Conservation (phyloP, 164 flowering plant species). For the Chimonanthus salicifolius region DNA sequence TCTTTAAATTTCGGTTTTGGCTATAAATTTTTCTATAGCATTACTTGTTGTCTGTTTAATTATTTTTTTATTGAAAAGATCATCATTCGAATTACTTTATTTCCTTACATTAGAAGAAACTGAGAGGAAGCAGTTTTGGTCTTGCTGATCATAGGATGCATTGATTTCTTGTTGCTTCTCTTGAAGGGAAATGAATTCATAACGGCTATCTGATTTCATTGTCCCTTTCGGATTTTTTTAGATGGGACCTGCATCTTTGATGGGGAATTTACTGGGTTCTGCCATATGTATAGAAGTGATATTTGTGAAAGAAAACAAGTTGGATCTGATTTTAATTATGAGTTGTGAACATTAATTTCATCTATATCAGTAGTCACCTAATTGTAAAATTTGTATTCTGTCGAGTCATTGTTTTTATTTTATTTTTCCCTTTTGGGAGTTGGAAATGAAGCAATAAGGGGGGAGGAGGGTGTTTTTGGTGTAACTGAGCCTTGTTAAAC, state of each 20-base stretch:
- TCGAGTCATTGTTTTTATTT: too few relatives aligned
- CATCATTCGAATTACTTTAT: too few relatives aligned
- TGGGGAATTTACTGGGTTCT: not conserved
- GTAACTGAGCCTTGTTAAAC: too few relatives aligned
- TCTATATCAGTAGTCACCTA: too few relatives aligned
- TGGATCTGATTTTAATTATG: too few relatives aligned
- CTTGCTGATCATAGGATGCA: not conserved
- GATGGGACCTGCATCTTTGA: not conserved
- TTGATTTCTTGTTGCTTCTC: not conserved
- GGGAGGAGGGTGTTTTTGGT: too few relatives aligned
- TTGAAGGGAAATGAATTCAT: not conserved
- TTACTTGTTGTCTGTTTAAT: not conserved
- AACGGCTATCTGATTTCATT: not conserved
- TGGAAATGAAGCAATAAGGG: not conserved
- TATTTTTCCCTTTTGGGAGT: not conserved
- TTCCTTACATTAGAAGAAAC: too few relatives aligned
- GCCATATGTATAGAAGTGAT: too few relatives aligned
- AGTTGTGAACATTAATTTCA: too few relatives aligned
- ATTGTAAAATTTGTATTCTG: too few relatives aligned
- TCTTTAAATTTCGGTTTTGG: not conserved
- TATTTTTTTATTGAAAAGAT: not conserved
- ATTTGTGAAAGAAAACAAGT: too few relatives aligned
- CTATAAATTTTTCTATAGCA: not conserved
- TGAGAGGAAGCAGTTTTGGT: not conserved
- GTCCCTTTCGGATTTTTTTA: not conserved